Evolutionary conservation across 768 basidiomycete species (phyloP), one percentile per base, ranked within the genome.

Genomic region (Leccinellum rugosiceps): DNA sequence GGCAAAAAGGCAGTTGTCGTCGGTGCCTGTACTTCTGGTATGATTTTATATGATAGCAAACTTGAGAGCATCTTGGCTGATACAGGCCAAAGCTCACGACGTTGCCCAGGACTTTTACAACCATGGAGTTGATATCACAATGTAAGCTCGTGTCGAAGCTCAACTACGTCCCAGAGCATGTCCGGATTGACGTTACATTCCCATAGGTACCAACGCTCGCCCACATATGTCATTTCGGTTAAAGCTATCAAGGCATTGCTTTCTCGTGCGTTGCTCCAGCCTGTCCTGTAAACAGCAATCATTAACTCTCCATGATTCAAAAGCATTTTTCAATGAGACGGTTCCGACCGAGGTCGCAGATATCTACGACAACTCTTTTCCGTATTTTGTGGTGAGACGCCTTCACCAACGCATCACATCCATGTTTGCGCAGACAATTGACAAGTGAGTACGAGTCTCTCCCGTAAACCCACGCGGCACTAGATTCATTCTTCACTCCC

Each of bases 1-100:
- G 85, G 85, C 7, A 87, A 88, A 74, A 86, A 83, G 62, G 85
- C 81, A 6, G 75, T 88, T 1, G 75, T 89, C n/a, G 74, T 90
- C 3, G 87, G 88, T 14, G 80, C 86, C n/a, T 83, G 83, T 44
- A 86, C 81, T 51, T 85, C 86, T 19, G 80, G 80, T 80, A 63
- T n/a, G 2, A 15, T 52, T 21, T 4, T 13, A 31, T 28, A 17
- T 52, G 25, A 5, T 11, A 30, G 23, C 32, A 34, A 31, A 14
- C 4, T 19, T 10, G 6, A 43, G 9, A 17, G 3, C 26, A 59
- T 54, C 23, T 23, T 55, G 25, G 57, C 58, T 58, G 23, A 67
- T 60, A 58, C 46, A 21, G 8, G 11, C 4, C 28, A 7, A 59
- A 72, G 73, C 57, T 6, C 75, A 75, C 51, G 77, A 78, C 26